Evolutionary conservation across 176 grass and related monocot genomes (phyloP), one percentile per base, ranked within the genome.

Genomic region (Carex pumila): DNA sequence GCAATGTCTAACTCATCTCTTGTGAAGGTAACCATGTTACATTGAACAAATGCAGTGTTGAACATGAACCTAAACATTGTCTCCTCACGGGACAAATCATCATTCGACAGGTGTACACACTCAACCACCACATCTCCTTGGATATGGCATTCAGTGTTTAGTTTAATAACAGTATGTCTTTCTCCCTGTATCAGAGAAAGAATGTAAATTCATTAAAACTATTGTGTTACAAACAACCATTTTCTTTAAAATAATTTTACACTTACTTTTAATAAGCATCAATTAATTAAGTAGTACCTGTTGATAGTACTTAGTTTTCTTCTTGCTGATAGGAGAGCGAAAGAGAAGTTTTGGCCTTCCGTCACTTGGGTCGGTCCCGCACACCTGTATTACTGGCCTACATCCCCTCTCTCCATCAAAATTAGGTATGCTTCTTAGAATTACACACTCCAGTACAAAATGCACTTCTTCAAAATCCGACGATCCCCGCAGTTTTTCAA

Each of bases 31-130:
- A 83, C 14, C 80, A 90, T 85, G 67, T 90, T 90, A 50, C 88
- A 93, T 67, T 73, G 59, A 43, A 90, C 36, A 87, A 93, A 93
- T 43, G 83, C 81, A 25, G 88, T 93, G 81, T 90, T 90, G 65
- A 93, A 83, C 91, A 93, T 93, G 75, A 90, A 19, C 50, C 91
- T 88, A 72, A 90, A 90, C 91, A 90, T 87, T 32, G 74, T 71
- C 19, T 86, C 74, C 65, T 82, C 86, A 2, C 19, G 22, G 5
- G 45, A 85, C 49, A 66, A 39, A 66, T 79, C 32, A 0, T 85
- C 31, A 54, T 82, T 82, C 4, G 49, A 60, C 3, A 90, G 8
- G 70, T 93, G 91, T 13, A 86, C 3, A 79, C 86, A 86, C 52
- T 93, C 91, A 6, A 93, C 52, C 1, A 90, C 81, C 41, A 90